phyloP scores from a whole-genome alignment of 345 rosid species.

The Isatis tinctoria region DNA sequence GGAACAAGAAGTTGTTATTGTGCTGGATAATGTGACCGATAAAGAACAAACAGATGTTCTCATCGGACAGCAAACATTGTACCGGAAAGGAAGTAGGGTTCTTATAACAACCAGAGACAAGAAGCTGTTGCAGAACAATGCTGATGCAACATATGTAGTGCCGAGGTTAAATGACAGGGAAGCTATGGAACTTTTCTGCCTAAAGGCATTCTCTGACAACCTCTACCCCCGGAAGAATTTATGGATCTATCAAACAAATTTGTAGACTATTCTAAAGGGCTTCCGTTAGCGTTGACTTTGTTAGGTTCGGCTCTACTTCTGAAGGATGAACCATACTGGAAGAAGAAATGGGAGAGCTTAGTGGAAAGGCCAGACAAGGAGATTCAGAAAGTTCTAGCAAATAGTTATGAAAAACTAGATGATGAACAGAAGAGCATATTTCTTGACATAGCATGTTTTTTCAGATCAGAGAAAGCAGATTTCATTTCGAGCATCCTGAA shows the following conservation, averaged over 20 bases:
- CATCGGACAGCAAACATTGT: background rate
- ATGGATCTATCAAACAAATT: constrained; percentile 9
- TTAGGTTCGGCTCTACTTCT: constrained; percentile 21
- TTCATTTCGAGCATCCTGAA: constrained; percentile 6
- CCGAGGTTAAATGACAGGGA: constrained; percentile 14
- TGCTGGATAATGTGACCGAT: constrained; percentile 20
- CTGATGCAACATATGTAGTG: constrained; percentile 2
- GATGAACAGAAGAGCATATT: constrained; percentile 27
- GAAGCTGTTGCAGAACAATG: constrained; percentile 3
- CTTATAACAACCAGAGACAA: constrained; percentile 32
- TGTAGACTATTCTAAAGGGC: constrained; percentile 26
- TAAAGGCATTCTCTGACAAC: background rate
- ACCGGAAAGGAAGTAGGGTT: constrained; percentile 22
- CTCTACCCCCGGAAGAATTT: constrained; percentile 1
- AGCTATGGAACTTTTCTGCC: constrained; percentile 28
- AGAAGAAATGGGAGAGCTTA: constrained; percentile 4
- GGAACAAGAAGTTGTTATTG: constrained; percentile 27
- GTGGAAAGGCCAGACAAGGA: constrained; percentile 17
- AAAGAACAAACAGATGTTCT: background rate
- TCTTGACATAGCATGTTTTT: constrained; percentile 42
- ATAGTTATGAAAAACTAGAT: constrained; percentile 29
- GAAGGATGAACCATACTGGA: constrained; percentile 13
- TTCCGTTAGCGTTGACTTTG: constrained; percentile 35
- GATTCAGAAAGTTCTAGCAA: constrained; percentile 14
- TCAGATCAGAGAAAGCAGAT: constrained; percentile 5